Evolutionary conservation across 139 green algal genomes (phyloP).

Genomic region (Chlorella sp.): DNA sequence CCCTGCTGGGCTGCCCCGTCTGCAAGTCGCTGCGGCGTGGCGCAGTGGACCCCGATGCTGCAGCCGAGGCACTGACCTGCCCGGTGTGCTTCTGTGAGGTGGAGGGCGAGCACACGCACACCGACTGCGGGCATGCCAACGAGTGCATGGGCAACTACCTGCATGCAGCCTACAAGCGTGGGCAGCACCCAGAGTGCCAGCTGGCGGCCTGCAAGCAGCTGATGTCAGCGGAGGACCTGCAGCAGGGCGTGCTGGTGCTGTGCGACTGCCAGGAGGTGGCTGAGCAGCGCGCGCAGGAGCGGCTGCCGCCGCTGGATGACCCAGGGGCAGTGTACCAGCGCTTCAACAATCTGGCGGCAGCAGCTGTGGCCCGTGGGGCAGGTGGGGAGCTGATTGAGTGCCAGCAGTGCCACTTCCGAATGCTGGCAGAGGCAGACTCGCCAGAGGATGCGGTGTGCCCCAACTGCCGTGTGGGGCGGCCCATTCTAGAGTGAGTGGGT

Average conservation of each 20-base stretch:
- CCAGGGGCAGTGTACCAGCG: neutral
- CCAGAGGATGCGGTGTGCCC: neutral
- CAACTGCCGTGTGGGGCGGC: neutral
- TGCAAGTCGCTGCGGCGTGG: neutral
- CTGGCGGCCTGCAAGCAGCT: neutral
- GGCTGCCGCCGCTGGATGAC: neutral
- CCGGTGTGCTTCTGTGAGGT: neutral
- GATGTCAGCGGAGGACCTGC: neutral
- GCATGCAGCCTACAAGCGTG: neutral
- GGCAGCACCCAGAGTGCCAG: neutral
- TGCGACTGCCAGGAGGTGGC: neutral
- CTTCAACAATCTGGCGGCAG: neutral
- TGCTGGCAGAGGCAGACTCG: neutral
- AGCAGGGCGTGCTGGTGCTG: neutral
- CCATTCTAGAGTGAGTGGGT: neutral
- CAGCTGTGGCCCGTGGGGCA: neutral
- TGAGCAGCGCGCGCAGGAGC: neutral
- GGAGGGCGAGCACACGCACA: neutral
- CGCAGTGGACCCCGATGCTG: neutral
- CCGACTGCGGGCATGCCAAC: neutral
- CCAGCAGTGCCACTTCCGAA: neutral
- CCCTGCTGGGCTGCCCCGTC: neutral
- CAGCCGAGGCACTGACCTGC: neutral
- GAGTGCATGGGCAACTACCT: neutral
- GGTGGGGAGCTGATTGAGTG: neutral